phyloP scores from a whole-genome alignment of 2,329 filamentous ascomycete genomes.

The Chaetomium strumarium region DNA sequence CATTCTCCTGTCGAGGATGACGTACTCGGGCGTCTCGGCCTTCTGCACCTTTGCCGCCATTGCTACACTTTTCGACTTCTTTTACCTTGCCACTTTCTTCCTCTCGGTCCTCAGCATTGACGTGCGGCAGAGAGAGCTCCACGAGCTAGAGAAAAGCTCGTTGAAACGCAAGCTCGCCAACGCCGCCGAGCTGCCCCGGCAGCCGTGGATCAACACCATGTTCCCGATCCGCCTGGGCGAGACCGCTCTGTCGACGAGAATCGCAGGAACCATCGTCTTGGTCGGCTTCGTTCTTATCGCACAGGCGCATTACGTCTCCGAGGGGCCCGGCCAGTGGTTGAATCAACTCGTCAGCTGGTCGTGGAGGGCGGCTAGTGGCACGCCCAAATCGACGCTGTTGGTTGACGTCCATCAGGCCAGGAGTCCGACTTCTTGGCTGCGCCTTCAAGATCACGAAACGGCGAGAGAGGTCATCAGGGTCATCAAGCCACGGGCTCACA shows the following conservation, averaged over 20 bases:
- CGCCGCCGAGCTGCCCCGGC: constrained; percentile 21
- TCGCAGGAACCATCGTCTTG: constrained; percentile 69
- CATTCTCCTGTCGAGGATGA: constrained; percentile 57
- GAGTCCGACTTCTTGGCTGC: constrained; percentile 70
- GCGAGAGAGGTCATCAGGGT: constrained; percentile 71
- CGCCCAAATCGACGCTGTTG: constrained; percentile 38
- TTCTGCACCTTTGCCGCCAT: constrained; percentile 74
- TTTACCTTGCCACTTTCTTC: constrained; percentile 76
- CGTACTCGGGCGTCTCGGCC: constrained; percentile 64
- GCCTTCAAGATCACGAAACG: constrained; percentile 72
- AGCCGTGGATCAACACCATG: constrained; percentile 57
- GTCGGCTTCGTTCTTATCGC: constrained; percentile 66
- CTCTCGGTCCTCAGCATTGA: constrained; percentile 74
- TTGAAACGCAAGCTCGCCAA: constrained; percentile 32
- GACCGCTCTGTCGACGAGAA: constrained; percentile 62
- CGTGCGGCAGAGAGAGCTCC: constrained; percentile 68
- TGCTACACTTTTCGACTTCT: constrained; percentile 69
- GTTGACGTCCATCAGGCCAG: constrained; percentile 66
- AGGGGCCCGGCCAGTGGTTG: constrained; percentile 40
- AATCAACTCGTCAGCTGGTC: constrained; percentile 31
- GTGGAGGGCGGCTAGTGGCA: constrained; percentile 23
- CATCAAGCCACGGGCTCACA: constrained; percentile 64
- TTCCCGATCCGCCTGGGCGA: constrained; percentile 47
- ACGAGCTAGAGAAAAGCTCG: constrained; percentile 58
- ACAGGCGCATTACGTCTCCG: constrained; percentile 72